phyloP scores from a whole-genome alignment of 306 rosid genomes.

The Casuarina glauca region DNA sequence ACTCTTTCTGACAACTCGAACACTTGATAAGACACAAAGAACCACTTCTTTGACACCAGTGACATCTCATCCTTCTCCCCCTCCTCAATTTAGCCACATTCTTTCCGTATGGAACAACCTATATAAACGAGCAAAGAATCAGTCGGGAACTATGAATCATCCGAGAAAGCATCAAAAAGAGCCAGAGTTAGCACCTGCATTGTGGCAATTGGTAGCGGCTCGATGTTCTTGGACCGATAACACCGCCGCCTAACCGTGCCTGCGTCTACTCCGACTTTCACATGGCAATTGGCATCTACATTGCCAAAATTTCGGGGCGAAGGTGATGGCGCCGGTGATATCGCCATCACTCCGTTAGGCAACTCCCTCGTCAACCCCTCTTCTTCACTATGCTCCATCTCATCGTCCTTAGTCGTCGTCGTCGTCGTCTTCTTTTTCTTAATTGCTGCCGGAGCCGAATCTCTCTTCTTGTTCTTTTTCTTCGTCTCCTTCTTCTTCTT shows the following conservation, averaged over 20 bases:
- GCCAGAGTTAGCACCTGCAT: constrained; percentile 50
- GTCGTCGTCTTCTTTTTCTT: constrained; percentile 22
- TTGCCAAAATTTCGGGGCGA: constrained; percentile 48
- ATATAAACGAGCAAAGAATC: constrained; percentile 3
- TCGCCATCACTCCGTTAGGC: constrained; percentile 91
- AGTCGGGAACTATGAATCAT: constrained; percentile 20
- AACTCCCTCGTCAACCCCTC: constrained; percentile 66
- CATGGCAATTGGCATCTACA: constrained; percentile 52
- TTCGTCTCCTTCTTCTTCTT: constrained; percentile 42
- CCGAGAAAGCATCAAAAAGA: constrained; percentile 3
- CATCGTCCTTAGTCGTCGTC: constrained; percentile 12
- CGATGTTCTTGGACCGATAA: constrained; percentile 90
- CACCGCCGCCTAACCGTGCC: constrained; percentile 45
- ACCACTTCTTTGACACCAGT: constrained; percentile 76
- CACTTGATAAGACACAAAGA: constrained; percentile 66
- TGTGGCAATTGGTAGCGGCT: constrained; percentile 53
- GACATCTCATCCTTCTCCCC: constrained; percentile 76
- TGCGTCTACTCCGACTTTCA: constrained; percentile 51
- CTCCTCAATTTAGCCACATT: constrained; percentile 47
- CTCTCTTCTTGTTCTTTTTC: constrained; percentile 5
- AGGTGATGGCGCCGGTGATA: constrained; percentile 58
- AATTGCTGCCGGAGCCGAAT: constrained; percentile 10
- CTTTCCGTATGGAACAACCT: constrained; percentile 53
- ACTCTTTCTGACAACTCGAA: constrained; percentile 71
- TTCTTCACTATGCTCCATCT: constrained; percentile 36